Evolutionary conservation across 495 filamentous ascomycete genomes (phyloP), one percentile per base, ranked within the genome.

Genomic region (Penicillium samsonianum): DNA sequence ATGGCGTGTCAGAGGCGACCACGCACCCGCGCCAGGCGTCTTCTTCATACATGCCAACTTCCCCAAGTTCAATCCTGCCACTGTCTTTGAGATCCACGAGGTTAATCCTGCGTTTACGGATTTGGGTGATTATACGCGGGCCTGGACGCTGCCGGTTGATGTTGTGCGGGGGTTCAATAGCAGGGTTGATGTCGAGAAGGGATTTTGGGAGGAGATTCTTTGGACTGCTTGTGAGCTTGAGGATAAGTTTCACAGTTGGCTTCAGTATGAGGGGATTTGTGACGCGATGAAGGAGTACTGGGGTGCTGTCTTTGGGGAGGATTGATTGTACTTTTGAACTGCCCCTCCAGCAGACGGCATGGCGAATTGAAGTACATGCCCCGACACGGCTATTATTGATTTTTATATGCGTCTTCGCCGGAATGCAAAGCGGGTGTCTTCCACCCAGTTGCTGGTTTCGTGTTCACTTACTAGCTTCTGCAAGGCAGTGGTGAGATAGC

Each of bases 21-120:
- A 45, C 0, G 67, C 53, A 3, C 57, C 61, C 0, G 50, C 55
- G 4, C 61, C 68, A 11, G 46, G 58, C 16, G 63, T 65, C 6
- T 74, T 80, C 57, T 80, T 81, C 61, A 68, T 79, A 23, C 79
- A 82, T 57, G 71, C 71, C 51, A 78, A 75, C 53, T 72, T 68
- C 22, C 72, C 74, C 40, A 77, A 80, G 53, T 72, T 79, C 30
- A 76, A 81, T 65, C 79, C 81, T 5, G 70, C 74, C 6, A 77
- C 74, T 0, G 54, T 78, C 6, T 78, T 77, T 19, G 62, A 68
- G 6, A 25, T 65, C 19, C 69, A 74, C 19, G 69, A 61, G 5
- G 72, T 74, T 17, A 72, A 68, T n/a, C 72, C 70, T 4, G 59
- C 69, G 3, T 70, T 69, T 25, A 62, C 60, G 2, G 67, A 74